These are phyloP conservation scores for Musa acuminata DNA, from an alignment of 176 grass and related monocot species.

Conservation along the genomic window DNA sequence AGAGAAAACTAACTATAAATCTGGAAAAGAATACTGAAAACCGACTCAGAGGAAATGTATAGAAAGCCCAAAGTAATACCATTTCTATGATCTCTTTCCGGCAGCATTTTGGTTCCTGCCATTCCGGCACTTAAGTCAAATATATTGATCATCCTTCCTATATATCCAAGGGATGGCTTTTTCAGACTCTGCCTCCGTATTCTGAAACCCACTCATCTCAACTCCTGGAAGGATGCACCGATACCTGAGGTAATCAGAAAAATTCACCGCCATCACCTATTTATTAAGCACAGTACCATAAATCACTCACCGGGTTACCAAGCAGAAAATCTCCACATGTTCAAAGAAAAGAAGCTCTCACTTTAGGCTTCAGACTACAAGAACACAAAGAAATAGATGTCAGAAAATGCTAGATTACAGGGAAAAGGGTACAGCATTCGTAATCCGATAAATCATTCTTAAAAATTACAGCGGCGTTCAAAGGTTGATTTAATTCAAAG, in stretches of 20 bases:
- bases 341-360: neutral
- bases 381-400: neutral
- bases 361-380: slow-evolving; percentile 19
- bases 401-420: neutral
- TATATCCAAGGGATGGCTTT: neutral
- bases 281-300: no score
- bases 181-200: neutral
- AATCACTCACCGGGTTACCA: slow-evolving; percentile 4
- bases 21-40: neutral
- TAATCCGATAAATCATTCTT: neutral
- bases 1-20: neutral
- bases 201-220: slow-evolving; percentile 1
- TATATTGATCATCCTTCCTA: slow-evolving; percentile 18
- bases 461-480: no score
- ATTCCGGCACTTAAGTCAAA: slow-evolving; percentile 7
- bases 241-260: neutral
- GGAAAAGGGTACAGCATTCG: neutral
- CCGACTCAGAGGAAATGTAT: neutral
- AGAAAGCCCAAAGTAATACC: neutral
- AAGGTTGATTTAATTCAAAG: neutral
- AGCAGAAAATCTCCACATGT: slow-evolving; percentile 2
- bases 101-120: slow-evolving; percentile 9
- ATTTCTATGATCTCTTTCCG: slow-evolving; percentile 8
- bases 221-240: neutral
- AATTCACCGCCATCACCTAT: neutral